Percentiles rank a stretch among this genome's conserved stretches.
Conservation (phyloP, 2,329 filamentous ascomycete species). For the Sordariomycetes sp. region DNA sequence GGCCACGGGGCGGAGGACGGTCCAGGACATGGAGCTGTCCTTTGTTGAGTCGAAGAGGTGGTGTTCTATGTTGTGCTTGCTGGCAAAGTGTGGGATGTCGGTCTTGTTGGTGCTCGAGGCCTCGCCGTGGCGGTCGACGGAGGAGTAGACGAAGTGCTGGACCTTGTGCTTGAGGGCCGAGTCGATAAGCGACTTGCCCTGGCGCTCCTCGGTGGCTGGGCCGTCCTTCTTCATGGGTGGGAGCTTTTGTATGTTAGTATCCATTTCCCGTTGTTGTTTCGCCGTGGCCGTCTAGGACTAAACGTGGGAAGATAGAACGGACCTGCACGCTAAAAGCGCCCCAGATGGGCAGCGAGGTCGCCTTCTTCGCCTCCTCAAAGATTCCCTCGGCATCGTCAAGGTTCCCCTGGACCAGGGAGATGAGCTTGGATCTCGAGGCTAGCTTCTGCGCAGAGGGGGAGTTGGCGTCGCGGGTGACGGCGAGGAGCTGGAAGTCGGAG, state of each 20-base stretch:
- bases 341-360: conserved; percentile 25
- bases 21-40: conserved; percentile 17
- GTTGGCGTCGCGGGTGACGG: conserved; percentile 43
- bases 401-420: conserved; percentile 44
- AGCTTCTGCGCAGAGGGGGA: conserved; percentile 36
- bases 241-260: conserved; percentile 1
- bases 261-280: conserved; percentile 1
- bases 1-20: conserved; percentile 21
- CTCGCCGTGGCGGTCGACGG: conserved; percentile 73
- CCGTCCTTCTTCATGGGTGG: conserved; percentile 4
- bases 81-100: conserved; percentile 77
- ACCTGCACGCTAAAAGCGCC: conserved; percentile 50
- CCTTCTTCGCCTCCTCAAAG: conserved; percentile 26
- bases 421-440: conserved; percentile 24
- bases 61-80: conserved; percentile 85
- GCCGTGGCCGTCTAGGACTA: not conserved
- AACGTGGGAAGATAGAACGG: conserved; percentile 3
- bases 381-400: conserved; percentile 34
- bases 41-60: conserved; percentile 61
- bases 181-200: conserved; percentile 71
- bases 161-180: conserved; percentile 75
- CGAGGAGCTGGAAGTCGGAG: conserved; percentile 36
- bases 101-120: conserved; percentile 52
- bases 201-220: not conserved
- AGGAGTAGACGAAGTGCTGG: conserved; percentile 88